phyloP scores from a whole-genome alignment of 129 eudicot species.

The Glebionis coronaria region DNA sequence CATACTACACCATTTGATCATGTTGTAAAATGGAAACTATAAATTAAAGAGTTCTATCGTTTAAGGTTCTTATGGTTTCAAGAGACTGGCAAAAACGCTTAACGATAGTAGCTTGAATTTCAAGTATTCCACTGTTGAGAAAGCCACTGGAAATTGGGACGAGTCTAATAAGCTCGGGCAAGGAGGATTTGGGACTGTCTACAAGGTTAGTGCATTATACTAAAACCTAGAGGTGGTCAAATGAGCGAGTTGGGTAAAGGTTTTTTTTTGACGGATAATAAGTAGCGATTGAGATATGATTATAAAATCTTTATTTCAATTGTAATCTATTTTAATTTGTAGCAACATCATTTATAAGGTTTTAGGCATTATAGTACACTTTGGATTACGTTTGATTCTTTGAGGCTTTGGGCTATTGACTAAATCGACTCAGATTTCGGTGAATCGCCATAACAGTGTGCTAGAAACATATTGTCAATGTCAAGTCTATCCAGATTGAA shows the following conservation, averaged over 20 bases:
- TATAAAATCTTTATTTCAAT: too few relatives aligned
- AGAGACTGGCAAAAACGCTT: slow-evolving; percentile 54
- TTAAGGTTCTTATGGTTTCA: slow-evolving; percentile 47
- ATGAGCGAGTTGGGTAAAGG: neutral
- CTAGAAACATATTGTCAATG: too few relatives aligned
- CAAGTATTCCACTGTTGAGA: slow-evolving; percentile 66
- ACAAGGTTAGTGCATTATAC: slow-evolving; percentile 42
- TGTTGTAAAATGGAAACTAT: neutral
- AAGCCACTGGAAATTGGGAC: slow-evolving; percentile 65
- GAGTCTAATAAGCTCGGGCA: slow-evolving; percentile 84
- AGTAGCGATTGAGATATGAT: too few relatives aligned
- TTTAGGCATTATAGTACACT: too few relatives aligned
- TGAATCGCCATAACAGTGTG: too few relatives aligned
- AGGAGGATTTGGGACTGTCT: slow-evolving; percentile 87
- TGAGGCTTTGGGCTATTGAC: too few relatives aligned
- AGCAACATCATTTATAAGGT: too few relatives aligned
- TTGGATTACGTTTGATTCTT: too few relatives aligned
- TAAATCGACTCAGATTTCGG: too few relatives aligned
- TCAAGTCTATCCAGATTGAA: too few relatives aligned
- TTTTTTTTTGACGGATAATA: too few relatives aligned
- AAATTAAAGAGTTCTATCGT: neutral
- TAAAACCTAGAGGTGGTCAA: neutral
- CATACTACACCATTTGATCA: neutral
- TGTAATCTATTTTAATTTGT: too few relatives aligned
- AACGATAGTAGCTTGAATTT: slow-evolving; percentile 72